Conservation (phyloP, 176 grass and related monocot genomes). For the Aegilops longissima region DNA sequence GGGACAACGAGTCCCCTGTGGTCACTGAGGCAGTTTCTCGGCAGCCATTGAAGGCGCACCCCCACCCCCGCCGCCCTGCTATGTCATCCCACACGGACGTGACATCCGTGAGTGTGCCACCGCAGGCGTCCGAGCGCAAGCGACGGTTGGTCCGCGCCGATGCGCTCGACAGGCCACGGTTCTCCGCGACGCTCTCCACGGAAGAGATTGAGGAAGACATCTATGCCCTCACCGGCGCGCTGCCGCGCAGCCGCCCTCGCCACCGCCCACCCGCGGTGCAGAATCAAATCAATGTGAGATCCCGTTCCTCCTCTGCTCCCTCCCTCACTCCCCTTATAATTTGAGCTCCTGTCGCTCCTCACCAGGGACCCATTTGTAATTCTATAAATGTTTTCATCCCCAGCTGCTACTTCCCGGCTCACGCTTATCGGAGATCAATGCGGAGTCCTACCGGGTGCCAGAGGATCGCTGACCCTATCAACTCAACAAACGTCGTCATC, state of each 20-base stretch:
- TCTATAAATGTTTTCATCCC: not conserved
- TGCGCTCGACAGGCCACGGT: slow-evolving; percentile 37
- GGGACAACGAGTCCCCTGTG: not conserved
- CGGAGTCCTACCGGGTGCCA: slow-evolving; percentile 67
- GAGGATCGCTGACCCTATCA: slow-evolving; percentile 44
- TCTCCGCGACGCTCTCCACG: slow-evolving; percentile 59
- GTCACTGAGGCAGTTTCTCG: not conserved
- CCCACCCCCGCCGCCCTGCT: slow-evolving; percentile 32
- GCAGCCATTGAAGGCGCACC: slow-evolving; percentile 54
- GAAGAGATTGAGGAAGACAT: slow-evolving; percentile 97
- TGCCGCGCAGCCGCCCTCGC: slow-evolving; percentile 69
- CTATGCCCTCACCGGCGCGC: slow-evolving; percentile 70
- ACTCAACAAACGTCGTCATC: not conserved
- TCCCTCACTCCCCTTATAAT: not conserved
- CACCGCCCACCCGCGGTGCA: slow-evolving; percentile 62
- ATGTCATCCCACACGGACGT: not conserved
- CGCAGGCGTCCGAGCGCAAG: slow-evolving; percentile 23
- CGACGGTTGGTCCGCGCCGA: slow-evolving; percentile 31
- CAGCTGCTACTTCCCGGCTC: slow-evolving; percentile 65
- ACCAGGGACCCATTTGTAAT: slow-evolving; percentile 6
- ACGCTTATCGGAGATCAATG: slow-evolving; percentile 77
- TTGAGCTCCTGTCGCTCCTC: not conserved
- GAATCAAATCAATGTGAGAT: slow-evolving; percentile 88
- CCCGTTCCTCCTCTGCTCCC: not conserved
- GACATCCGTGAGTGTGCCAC: not conserved